Percentiles rank a stretch among this genome's conserved stretches.
Conservation (phyloP, 768 basidiomycete genomes). For the Xerocomus potaroensis region DNA sequence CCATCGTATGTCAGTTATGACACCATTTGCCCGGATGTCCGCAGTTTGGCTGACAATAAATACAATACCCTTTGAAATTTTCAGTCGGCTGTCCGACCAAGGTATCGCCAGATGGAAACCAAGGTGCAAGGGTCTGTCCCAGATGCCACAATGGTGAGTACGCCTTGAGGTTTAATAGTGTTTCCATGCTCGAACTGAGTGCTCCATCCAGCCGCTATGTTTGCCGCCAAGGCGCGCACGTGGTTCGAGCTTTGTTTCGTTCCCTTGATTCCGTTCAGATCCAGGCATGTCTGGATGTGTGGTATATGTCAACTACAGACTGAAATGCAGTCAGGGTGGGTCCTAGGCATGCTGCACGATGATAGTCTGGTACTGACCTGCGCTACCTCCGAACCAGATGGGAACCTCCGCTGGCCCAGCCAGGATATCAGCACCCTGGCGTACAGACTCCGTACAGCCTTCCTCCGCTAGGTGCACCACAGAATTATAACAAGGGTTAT, state of each 20-base stretch:
- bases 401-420: constrained; percentile 33
- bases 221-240: constrained; percentile 57
- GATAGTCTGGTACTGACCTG: background rate
- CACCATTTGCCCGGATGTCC: background rate
- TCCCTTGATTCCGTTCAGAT: constrained; percentile 61
- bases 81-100: constrained; percentile 66
- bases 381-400: constrained; percentile 20
- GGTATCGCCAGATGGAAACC: constrained; percentile 51
- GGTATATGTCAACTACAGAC: constrained; percentile 65
- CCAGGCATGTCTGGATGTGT: constrained; percentile 66
- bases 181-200: background rate
- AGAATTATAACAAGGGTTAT: constrained; percentile 18
- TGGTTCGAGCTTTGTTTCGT: constrained; percentile 81
- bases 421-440: constrained; percentile 38
- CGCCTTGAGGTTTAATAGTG: background rate
- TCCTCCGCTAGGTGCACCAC: constrained; percentile 4
- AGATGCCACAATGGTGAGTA: constrained; percentile 66
- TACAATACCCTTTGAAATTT: constrained; percentile 1
- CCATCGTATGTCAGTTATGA: constrained; percentile 43
- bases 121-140: constrained; percentile 57
- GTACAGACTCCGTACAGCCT: constrained; percentile 11
- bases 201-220: constrained; percentile 46
- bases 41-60: constrained; percentile 13
- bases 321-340: constrained; percentile 49
- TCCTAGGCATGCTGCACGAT: background rate